These are phyloP conservation scores for Lepidium africanum DNA, from an alignment of 345 rosid genomes.

Conservation along the genomic window DNA sequence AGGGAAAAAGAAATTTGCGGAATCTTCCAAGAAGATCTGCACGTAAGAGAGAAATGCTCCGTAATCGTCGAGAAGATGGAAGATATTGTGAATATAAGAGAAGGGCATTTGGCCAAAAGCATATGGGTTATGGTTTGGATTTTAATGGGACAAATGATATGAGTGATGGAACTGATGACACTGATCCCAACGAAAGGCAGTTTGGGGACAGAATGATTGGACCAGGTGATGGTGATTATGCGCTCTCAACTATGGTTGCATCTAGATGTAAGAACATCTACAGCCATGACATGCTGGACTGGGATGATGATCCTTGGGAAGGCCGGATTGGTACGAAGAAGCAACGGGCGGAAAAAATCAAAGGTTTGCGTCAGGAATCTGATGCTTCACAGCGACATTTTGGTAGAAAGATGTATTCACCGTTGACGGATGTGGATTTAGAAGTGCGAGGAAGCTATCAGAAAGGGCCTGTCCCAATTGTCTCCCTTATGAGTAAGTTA, in stretches of 20 bases:
- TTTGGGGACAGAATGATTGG: constrained; percentile 32
- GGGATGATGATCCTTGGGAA: constrained; percentile 55
- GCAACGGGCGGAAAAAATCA: constrained; percentile 34
- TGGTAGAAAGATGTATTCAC: constrained; percentile 39
- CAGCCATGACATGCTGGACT: constrained; percentile 34
- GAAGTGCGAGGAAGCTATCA: constrained; percentile 79
- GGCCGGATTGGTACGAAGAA: constrained; percentile 32
- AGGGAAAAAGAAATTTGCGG: constrained; percentile 82
- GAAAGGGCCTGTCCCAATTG: constrained; percentile 74
- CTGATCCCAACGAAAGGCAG: constrained; percentile 41
- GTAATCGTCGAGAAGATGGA: constrained; percentile 33
- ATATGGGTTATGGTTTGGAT: constrained; percentile 33
- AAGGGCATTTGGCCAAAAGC: constrained; percentile 36
- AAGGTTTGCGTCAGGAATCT: constrained; percentile 36
- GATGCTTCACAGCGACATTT: constrained; percentile 29
- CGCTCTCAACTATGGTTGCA: constrained; percentile 32
- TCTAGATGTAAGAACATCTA: constrained; percentile 36
- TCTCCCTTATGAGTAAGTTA: constrained; percentile 72
- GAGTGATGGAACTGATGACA: constrained; percentile 35
- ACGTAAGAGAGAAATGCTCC: constrained; percentile 25
- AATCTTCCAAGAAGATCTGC: constrained; percentile 49
- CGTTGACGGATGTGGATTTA: constrained; percentile 75
- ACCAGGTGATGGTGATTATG: constrained; percentile 35
- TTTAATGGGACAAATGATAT: constrained; percentile 30
- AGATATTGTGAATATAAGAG: constrained; percentile 37